phyloP scores from a whole-genome alignment of 176 grass and related monocot genomes.

The Triticum dicoccoides region DNA sequence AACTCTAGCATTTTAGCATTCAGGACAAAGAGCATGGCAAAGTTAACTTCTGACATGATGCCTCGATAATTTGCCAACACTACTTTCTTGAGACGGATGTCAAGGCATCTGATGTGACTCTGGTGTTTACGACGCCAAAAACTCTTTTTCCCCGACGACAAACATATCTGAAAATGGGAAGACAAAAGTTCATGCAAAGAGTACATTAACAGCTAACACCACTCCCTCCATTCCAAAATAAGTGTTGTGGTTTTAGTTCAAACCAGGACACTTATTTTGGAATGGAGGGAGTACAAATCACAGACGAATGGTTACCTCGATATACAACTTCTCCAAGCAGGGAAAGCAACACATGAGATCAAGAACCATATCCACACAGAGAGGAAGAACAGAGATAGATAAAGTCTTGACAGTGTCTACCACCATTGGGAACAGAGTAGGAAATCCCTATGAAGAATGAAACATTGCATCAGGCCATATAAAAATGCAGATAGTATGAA shows the following conservation, averaged over 20 bases:
- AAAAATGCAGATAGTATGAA: not conserved
- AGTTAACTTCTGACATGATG: not conserved
- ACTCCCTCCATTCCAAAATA: not conserved
- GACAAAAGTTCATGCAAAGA: not conserved
- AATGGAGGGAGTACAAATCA: not conserved
- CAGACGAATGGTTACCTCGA: not conserved
- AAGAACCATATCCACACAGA: not conserved
- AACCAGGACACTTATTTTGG: too few relatives aligned
- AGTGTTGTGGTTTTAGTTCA: too few relatives aligned
- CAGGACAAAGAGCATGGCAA: constrained; percentile 2
- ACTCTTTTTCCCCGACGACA: accelerated
- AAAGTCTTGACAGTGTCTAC: not conserved
- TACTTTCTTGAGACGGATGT: not conserved
- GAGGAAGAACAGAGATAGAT: not conserved
- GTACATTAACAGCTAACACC: too few relatives aligned
- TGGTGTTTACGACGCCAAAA: not conserved
- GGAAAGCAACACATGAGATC: not conserved
- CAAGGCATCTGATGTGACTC: constrained; percentile 13
- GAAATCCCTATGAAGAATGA: not conserved
- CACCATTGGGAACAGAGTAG: not conserved
- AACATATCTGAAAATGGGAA: not conserved
- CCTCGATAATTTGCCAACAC: not conserved
- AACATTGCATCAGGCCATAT: not conserved
- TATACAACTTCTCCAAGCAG: constrained; percentile 18
- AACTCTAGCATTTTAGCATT: constrained; percentile 8